phyloP scores from a whole-genome alignment of 345 rosid genomes.

The Aquilaria yunnanensis region DNA sequence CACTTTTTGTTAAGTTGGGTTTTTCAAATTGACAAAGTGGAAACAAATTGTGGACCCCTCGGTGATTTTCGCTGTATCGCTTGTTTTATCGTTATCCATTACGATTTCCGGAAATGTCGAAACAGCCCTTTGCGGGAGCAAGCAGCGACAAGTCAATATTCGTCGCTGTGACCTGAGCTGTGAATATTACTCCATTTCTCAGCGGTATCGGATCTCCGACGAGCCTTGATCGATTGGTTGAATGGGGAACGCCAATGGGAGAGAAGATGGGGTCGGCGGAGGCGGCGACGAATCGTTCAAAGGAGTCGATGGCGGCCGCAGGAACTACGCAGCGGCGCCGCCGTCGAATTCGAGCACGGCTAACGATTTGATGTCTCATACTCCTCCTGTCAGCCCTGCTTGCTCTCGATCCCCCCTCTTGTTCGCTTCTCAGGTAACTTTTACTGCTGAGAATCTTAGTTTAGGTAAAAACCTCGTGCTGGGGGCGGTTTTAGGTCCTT shows the following conservation, averaged over 20 bases:
- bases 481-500: no score
- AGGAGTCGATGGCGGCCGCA: constrained; percentile 36
- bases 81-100: not conserved
- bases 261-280: constrained; percentile 34
- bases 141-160: no score
- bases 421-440: constrained; percentile 67
- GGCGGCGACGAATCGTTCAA: constrained; percentile 20
- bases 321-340: constrained; percentile 17
- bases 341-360: constrained; percentile 24
- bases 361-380: constrained; percentile 36
- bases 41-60: no score
- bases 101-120: no score
- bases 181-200: no score
- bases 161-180: no score
- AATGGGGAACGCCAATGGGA: constrained; percentile 88
- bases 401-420: constrained; percentile 59
- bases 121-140: no score
- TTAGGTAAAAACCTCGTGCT: not conserved
- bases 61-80: not conserved
- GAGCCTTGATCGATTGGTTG: not conserved
- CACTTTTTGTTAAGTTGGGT: no score
- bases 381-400: constrained; percentile 52
- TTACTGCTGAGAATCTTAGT: no score
- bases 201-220: no score
- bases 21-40: no score